These are phyloP conservation scores for Poa pratensis DNA, from an alignment of 176 grass and related monocot species.

Conservation along the genomic window DNA sequence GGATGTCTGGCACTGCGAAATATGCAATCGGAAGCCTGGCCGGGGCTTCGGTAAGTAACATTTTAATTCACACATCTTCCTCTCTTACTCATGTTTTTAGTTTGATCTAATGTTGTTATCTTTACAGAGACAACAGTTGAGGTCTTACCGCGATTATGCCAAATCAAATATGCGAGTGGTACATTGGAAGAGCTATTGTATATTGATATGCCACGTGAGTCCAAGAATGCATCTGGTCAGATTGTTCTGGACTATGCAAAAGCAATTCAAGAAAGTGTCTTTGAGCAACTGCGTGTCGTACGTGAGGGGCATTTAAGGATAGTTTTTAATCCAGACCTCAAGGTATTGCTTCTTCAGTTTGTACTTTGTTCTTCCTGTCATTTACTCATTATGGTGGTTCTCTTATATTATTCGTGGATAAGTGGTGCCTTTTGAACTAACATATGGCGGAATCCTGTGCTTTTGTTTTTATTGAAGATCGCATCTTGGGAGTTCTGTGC, in stretches of 20 bases:
- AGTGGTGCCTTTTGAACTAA: constrained; percentile 22
- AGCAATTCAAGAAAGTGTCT: constrained; percentile 97
- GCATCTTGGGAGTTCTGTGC: constrained; percentile 98
- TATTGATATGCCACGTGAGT: constrained; percentile 96
- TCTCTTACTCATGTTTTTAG: background rate
- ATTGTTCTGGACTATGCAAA: constrained; percentile 97
- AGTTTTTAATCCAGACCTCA: constrained; percentile 98
- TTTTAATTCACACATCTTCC: constrained; percentile 14
- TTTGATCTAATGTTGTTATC: constrained; percentile 17
- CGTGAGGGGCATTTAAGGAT: constrained; percentile 95
- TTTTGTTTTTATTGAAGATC: constrained; percentile 59
- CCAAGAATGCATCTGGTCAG: constrained; percentile 84
- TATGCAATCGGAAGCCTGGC: constrained; percentile 93
- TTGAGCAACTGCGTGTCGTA: constrained; percentile 93
- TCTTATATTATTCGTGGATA: constrained; percentile 17
- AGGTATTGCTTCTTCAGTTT: constrained; percentile 55
- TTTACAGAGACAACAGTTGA: constrained; percentile 92
- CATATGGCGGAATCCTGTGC: constrained; percentile 24
- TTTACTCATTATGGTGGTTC: constrained; percentile 5
- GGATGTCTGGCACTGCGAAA: constrained; percentile 99
- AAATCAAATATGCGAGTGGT: constrained; percentile 98
- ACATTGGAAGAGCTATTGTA: constrained; percentile 95
- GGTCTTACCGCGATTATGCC: constrained; percentile 91
- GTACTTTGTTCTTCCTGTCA: constrained; percentile 21
- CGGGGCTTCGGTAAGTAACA: constrained; percentile 93